phyloP scores from a whole-genome alignment of 257 asterid species.

The Solanum chmielewskii region DNA sequence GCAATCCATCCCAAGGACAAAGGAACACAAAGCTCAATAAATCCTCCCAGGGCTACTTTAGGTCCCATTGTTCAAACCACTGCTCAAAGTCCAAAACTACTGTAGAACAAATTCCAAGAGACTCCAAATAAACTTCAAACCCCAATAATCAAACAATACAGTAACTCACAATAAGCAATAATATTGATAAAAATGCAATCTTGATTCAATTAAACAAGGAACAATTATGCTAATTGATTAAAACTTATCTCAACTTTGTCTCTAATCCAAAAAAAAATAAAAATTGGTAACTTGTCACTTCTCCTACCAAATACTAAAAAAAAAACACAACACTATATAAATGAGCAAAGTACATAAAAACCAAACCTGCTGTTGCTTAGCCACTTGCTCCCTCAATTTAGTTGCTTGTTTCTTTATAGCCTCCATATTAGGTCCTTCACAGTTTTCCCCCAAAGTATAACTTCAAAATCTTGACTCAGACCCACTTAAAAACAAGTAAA shows the following conservation, averaged over 20 bases:
- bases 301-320: not conserved
- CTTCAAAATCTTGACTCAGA: not conserved
- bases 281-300: not conserved
- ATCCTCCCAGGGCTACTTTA: not conserved
- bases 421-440: constrained; percentile 34
- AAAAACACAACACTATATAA: not conserved
- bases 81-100: not conserved
- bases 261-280: not conserved
- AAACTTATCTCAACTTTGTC: not conserved
- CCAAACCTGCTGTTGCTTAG: constrained; percentile 86
- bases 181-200: not conserved
- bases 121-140: not conserved
- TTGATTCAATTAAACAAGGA: not conserved
- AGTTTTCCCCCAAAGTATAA: not conserved
- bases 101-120: not conserved
- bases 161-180: not conserved
- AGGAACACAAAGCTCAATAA: not conserved
- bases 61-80: not conserved
- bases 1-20: not conserved
- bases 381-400: constrained; percentile 90
- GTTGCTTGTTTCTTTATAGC: constrained; percentile 93
- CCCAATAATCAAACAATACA: not conserved
- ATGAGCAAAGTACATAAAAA: not conserved
- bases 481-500: not conserved
- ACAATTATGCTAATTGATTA: not conserved